Base-by-base conservation (phyloP, 768 basidiomycete species). In the Coprinopsis cinerea region DNA sequence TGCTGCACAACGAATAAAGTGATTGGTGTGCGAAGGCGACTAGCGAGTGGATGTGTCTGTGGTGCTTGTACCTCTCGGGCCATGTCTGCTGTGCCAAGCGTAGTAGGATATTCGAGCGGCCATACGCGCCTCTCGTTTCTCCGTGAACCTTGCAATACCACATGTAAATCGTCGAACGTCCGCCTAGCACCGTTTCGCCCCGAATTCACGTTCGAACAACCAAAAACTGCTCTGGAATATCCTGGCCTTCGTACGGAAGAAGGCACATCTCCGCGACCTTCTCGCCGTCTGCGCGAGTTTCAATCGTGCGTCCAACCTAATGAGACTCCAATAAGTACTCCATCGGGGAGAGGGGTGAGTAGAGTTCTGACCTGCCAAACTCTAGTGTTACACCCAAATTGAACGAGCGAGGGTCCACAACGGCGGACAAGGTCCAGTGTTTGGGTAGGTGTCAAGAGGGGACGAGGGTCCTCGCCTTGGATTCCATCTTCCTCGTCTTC, bases 221-320 rank as follows among this genome's bases (percentile, higher is more conserved):
- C 42, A 84, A 72, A 56, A 89, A 88, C 44, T 78, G 77, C 55
- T 89, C 86, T 17, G 86, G 86, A 17, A 89, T 67, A 51, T 81
- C 83, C 6, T 78, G 79, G 50, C 68, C 77, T 55, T 86, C 83
- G 53, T 83, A 86, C 0, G 74, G 70, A 1, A 63, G 67, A 6
- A 86, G 64, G 1, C 51, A 64, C 7, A 69, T 69, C 46, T 67
- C 64, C 18, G 64, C 60, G 13, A 56, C 58, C 32, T 73, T 64
- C 43, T 27, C 59, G 1, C 77, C 78, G 27, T 69, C 61, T 23
- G 69, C 69, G 14, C 67, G 64, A 7, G 62, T 52, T 2, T 57
- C 44, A 10, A 78, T 66, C 14, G 55, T 57, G 32, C 76, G 68
- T 47, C 69, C 65, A 28, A 85, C 72, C 83, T 85, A 52, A 11